These are phyloP conservation scores for Aspergillus leporis DNA, from an alignment of 495 filamentous ascomycete genomes.

Conservation along the genomic window DNA sequence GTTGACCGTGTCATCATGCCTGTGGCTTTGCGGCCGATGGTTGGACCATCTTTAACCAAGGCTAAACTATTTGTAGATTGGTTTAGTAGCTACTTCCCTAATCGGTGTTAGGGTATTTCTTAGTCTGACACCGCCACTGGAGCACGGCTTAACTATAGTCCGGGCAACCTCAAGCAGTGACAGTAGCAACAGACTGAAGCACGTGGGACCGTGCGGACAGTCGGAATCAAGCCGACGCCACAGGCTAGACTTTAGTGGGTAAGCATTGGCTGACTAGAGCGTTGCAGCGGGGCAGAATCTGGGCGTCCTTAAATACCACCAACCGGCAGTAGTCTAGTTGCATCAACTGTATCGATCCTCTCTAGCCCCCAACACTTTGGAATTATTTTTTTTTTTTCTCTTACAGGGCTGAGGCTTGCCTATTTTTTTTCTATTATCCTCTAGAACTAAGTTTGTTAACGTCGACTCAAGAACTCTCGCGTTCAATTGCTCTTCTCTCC, in stretches of 20 bases:
- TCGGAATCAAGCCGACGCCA: conserved; percentile 2
- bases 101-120: conserved; percentile 11
- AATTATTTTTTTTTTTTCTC: background rate
- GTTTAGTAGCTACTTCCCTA: conserved; percentile 4
- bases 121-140: conserved; percentile 11
- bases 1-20: conserved; percentile 16
- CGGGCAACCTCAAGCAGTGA: background rate
- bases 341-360: conserved; percentile 4
- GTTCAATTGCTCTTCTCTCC: background rate
- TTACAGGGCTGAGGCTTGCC: background rate
- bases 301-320: background rate
- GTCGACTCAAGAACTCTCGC: background rate
- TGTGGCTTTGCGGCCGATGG: conserved; percentile 18
- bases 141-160: background rate
- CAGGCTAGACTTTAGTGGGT: background rate
- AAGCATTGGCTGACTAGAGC: background rate
- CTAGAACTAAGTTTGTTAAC: background rate
- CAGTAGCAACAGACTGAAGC: background rate
- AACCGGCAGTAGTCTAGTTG: background rate
- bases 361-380: background rate
- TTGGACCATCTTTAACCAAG: conserved; percentile 9
- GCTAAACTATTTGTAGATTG: conserved; percentile 10
- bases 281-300: background rate
- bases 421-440: background rate
- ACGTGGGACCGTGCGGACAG: conserved; percentile 8